Evolutionary conservation across 2,329 filamentous ascomycete species (phyloP), one percentile per base, ranked within the genome.

Genomic region (Helotiales sp.): DNA sequence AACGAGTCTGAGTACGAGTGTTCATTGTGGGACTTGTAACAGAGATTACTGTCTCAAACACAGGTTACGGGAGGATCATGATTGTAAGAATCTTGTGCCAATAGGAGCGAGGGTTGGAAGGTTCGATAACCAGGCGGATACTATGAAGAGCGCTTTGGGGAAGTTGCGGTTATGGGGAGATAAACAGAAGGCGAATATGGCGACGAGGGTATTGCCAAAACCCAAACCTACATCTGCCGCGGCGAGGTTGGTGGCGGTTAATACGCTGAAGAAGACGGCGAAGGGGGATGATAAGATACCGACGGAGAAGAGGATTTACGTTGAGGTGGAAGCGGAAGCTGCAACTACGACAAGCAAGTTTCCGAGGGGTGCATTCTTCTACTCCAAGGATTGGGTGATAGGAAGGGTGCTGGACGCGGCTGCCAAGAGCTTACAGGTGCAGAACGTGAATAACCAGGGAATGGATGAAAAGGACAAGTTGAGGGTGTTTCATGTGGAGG

Each of bases 401-500:
- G 95, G 95, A 0, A 79, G 91, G 48, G 80, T 95, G 19, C 75
- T 96, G 53, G 91, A 96, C 70, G 82, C 87, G 5, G 91, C 91
- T 15, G 91, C 91, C 0, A 87, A 83, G 73, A 82, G 83, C 56
- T 72, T 96, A 58, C 90, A 93, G 75, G 86, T 96, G 8, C 82
- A 89, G 69, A 96, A 96, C 65, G 74, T 93, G 62, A 96, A 96
- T 70, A 96, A 96, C 67, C 81, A 88, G 66, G 87, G 85, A 0
- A 83, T 81, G 2, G 82, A 87, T 12, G 91, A 96, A 76, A 86
- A 89, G 71, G 87, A 92, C 58, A 89, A 89, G 73, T 72, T 99
- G 63, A 78, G 95, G 8, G 86, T 99, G 0, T 99, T 96, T 69
- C 93, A 98, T 71, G 90, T 99, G 0, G 93, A 99, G 71, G 90